These are phyloP conservation scores for Ceratobasidium sp. DNA, from an alignment of 1,284 basidiomycete genomes.

Conservation along the genomic window DNA sequence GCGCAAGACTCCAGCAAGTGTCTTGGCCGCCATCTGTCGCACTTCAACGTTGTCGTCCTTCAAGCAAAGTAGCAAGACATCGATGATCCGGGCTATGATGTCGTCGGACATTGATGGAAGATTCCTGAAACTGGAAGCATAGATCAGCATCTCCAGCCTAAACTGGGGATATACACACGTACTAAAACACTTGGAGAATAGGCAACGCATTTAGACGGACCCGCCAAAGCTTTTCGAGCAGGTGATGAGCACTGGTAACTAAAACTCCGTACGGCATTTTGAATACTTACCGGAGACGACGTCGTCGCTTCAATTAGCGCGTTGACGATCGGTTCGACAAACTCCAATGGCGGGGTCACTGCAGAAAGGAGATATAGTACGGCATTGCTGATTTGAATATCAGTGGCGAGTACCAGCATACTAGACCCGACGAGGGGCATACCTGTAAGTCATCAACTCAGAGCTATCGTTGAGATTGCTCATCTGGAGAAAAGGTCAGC, in stretches of 20 bases:
- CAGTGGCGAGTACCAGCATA: constrained; percentile 11
- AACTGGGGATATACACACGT: neutral
- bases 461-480: constrained; percentile 83
- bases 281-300: constrained; percentile 69
- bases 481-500: constrained; percentile 69
- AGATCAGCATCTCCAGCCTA: constrained; percentile 1
- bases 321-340: constrained; percentile 70
- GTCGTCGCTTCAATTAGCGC: constrained; percentile 76
- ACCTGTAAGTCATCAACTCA: constrained; percentile 62
- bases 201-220: constrained; percentile 80
- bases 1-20: constrained; percentile 89
- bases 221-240: constrained; percentile 74
- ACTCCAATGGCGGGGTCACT: constrained; percentile 72
- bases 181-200: constrained; percentile 82
- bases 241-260: constrained; percentile 26
- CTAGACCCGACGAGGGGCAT: constrained; percentile 38
- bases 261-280: constrained; percentile 40
- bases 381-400: constrained; percentile 71
- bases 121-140: constrained; percentile 72
- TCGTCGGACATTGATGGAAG: constrained; percentile 79
- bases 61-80: constrained; percentile 85
- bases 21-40: constrained; percentile 92
- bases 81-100: constrained; percentile 79
- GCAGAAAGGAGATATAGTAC: constrained; percentile 82
- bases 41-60: constrained; percentile 95